Evolutionary conservation across 345 rosid species (phyloP), one percentile per base, ranked within the genome.

Genomic region (Euphorbia pulcherrima): DNA sequence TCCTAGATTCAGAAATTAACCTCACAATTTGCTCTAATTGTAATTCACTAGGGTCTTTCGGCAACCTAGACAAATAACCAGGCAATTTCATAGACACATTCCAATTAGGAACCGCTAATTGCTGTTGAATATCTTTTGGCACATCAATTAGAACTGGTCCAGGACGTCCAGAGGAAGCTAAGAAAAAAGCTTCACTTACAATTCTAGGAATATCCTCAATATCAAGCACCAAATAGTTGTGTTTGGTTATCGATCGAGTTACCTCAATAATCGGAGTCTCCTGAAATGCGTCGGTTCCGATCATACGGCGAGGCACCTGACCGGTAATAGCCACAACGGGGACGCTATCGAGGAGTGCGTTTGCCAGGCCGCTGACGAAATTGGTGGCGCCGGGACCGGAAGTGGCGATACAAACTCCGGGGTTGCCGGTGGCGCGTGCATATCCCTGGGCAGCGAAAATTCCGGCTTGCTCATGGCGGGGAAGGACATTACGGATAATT

Each of bases 381-480:
- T 94, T 89, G 8, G 97, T 89, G 18, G 97, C 97, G 8, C 97
- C 96, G 1, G 96, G 97, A 37, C 99, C 96, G 2, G 97, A 94
- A 14, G 99, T 94, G 21, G 99, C 97, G 50, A 94, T 92, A 65
- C 97, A 94, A 70, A 92, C 85, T 13, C 99, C 97, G 1, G 96
- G 86, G 18, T 66, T 74, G 16, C 97, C 97, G 0, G 97, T 87
- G 29, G 99, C 76, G 21, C 96, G 90, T 2, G 97, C 93, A 72
- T 94, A 94, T 0, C 99, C 99, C 67, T 91, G 96, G 1, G 99
- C 97, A 0, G 97, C 96, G 35, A 94, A 94, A 57, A 94, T 68
- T 12, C 97, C 99, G 20, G 96, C 99, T 71, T 94, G 99, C 56
- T 94, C 99, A 68, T 94, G 99, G 20, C 99, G 90, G 0, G 99